Percentiles rank a stretch among this genome's conserved stretches.
These are phyloP conservation scores for Camelina neglecta DNA, from an alignment of 345 rosid species.

Conservation along the genomic window DNA sequence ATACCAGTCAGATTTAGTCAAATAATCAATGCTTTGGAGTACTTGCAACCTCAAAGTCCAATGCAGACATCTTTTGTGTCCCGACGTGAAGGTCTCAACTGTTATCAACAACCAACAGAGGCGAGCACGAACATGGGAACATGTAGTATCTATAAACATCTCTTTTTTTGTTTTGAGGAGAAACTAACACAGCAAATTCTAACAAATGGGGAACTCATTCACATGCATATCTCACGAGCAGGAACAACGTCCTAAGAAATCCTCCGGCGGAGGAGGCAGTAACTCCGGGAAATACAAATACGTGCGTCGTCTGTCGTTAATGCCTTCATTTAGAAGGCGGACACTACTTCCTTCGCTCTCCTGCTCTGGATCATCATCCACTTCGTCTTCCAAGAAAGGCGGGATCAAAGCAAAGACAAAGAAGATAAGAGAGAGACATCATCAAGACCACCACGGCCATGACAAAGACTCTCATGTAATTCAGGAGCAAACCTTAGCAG, in stretches of 20 bases:
- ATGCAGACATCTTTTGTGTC: not conserved
- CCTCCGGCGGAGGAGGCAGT: slow-evolving; percentile 10
- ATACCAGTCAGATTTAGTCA: slow-evolving; percentile 31
- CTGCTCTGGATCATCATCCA: slow-evolving; percentile 37
- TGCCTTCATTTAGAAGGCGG: slow-evolving; percentile 36
- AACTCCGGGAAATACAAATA: slow-evolving; percentile 31
- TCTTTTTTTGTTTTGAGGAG: not conserved
- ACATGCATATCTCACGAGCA: slow-evolving; percentile 39
- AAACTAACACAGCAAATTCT: not conserved
- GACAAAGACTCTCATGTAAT: slow-evolving; percentile 53
- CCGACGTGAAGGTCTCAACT: slow-evolving; percentile 44
- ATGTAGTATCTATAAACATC: slow-evolving; percentile 30
- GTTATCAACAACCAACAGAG: slow-evolving; percentile 25
- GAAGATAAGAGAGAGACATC: slow-evolving; percentile 41
- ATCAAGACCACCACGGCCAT: slow-evolving; percentile 27
- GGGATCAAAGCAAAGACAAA: slow-evolving; percentile 28
- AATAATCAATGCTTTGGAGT: not conserved
- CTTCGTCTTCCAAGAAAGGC: slow-evolving; percentile 29
- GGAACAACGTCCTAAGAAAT: slow-evolving; percentile 37
- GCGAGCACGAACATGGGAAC: slow-evolving; percentile 24
- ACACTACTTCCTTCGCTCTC: slow-evolving; percentile 34
- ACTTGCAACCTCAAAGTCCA: not conserved
- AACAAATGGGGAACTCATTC: slow-evolving; percentile 34
- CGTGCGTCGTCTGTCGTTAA: slow-evolving; percentile 35
- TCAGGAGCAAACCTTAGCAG: slow-evolving; percentile 75